These are phyloP conservation scores for Botrytis squamosa DNA, from an alignment of 2,329 filamentous ascomycete genomes.

Conservation along the genomic window DNA sequence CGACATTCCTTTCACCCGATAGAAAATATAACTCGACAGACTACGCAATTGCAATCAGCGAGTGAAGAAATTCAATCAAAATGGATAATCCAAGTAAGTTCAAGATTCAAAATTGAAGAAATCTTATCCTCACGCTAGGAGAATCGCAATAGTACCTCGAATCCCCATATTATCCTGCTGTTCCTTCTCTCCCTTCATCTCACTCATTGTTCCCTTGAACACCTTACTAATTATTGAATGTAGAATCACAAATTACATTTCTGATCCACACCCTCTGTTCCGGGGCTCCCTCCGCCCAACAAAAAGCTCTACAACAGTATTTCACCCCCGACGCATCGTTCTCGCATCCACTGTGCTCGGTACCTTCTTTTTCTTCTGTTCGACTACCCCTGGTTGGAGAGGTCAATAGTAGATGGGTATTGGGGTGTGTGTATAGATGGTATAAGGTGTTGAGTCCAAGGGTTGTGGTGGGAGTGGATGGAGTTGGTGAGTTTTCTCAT, in stretches of 20 bases:
- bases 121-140: neutral
- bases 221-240: neutral
- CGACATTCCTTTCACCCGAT: neutral
- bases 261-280: constrained; percentile 70
- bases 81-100: constrained; percentile 48
- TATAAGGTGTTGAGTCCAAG: constrained; percentile 79
- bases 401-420: constrained; percentile 63
- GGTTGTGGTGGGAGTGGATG: constrained; percentile 67
- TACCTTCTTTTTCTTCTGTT: constrained; percentile 52
- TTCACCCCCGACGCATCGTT: constrained; percentile 73
- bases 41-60: neutral
- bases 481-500: constrained; percentile 44
- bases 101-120: neutral
- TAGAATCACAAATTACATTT: constrained; percentile 58
- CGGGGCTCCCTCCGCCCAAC: constrained; percentile 64
- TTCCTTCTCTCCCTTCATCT: neutral
- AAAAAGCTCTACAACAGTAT: constrained; percentile 64
- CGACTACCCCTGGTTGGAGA: constrained; percentile 44
- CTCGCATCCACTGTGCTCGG: constrained; percentile 74
- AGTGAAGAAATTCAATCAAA: neutral
- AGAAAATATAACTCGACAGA: neutral
- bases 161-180: no score
- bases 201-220: neutral
- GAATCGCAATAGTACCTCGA: neutral
- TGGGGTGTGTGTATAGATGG: constrained; percentile 74